Evolutionary conservation across 805 yeast species (phyloP), one percentile per base, ranked within the genome.

Genomic region (Kazachstania taianensis): DNA sequence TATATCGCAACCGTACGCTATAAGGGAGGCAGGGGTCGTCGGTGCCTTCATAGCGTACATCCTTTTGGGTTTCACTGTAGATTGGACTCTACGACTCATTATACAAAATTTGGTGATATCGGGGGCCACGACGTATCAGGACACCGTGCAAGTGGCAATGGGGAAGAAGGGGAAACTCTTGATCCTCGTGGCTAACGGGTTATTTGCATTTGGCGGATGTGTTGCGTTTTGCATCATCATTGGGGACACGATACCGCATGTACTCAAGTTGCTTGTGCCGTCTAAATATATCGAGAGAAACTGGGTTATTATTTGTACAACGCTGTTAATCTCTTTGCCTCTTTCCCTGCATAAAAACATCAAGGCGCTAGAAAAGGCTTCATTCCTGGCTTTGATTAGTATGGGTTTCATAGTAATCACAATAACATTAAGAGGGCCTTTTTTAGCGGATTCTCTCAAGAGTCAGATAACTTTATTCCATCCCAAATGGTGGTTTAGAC

Each of bases 231-330:
- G 94, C 41, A 87, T 87, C 35, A 89, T 87, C 45, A 85, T 87
- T 22, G 97, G 97, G 15, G 97, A 87, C 51, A 82, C 96, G 0
- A 77, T 89, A 24, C 96, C 97, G 0, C 95, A 85, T 55, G 95
- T 87, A 4, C 55, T 89, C 32, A 63, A 75, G 38, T 53, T 84
- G 23, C 69, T 84, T 40, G 67, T 83, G 36, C 65, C 70, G 28
- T 36, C 42, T 13, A 24, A 41, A 7, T 35, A 39, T 18, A 40
- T 46, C 8, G 37, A 41, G 17, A 63, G 97, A 44, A 78, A 81
- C 46, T 63, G 74, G n/a, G 69, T 86, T 16, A 87, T 89, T 28
- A 58, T 75, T 1, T 28, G 81, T 2, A 78, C 81, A 49, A 78
- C 94, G 2, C 49, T 76, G 33, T 71, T 77, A 36, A 71, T 89